These are phyloP conservation scores for Solanum bulbocastanum DNA, from an alignment of 257 asterid genomes.

Conservation along the genomic window DNA sequence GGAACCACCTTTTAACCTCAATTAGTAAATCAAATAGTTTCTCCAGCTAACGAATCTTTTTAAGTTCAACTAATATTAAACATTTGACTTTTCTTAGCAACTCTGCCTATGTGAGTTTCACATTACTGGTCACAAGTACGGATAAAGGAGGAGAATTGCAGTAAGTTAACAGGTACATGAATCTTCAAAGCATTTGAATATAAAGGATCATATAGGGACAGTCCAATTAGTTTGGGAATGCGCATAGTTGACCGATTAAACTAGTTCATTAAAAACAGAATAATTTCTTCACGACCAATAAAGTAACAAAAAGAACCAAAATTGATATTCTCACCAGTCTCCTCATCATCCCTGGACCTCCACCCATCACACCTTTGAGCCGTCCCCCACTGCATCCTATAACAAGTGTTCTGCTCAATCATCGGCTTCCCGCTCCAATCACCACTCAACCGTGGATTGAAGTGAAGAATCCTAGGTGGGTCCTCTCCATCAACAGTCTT, in stretches of 20 bases:
- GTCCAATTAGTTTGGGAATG: not conserved
- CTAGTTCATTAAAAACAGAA: not conserved
- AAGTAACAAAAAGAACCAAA: slow-evolving; percentile 18
- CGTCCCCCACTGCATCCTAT: slow-evolving; percentile 84
- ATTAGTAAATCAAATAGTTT: not conserved
- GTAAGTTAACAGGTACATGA: not conserved
- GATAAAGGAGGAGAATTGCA: not conserved
- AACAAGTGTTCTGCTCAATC: slow-evolving; percentile 83
- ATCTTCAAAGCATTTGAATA: not conserved
- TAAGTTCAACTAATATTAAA: not conserved
- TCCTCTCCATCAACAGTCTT: slow-evolving; percentile 86
- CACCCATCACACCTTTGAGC: slow-evolving; percentile 90
- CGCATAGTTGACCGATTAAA: not conserved
- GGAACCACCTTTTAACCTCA: not conserved
- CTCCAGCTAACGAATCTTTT: not conserved
- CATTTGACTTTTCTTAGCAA: not conserved
- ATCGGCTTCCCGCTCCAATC: slow-evolving; percentile 90
- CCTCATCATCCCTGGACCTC: slow-evolving; percentile 84
- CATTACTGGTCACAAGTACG: not conserved
- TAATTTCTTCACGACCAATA: not conserved
- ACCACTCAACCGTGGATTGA: slow-evolving; percentile 66
- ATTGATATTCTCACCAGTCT: slow-evolving; percentile 55
- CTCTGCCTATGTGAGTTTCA: not conserved
- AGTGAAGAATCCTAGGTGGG: slow-evolving; percentile 70
- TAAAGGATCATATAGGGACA: not conserved